phyloP scores from a whole-genome alignment of 352 stramenopile species.

The Globisporangium nunn region DNA sequence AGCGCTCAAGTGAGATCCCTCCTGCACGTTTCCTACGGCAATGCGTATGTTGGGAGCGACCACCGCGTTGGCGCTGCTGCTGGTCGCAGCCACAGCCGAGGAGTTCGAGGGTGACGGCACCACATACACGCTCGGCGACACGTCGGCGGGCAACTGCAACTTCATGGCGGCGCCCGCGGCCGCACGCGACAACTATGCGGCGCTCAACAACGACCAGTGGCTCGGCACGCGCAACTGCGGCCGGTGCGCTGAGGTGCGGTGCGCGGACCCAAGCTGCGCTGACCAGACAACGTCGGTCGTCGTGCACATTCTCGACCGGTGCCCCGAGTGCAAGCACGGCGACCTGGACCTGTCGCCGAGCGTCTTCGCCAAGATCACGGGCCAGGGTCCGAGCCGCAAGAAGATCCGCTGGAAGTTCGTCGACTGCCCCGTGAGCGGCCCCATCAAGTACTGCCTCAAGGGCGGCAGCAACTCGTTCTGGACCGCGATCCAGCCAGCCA shows the following conservation, averaged over 20 bases:
- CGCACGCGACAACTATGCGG: slow-evolving; percentile 45
- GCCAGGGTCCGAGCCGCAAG: slow-evolving; percentile 17
- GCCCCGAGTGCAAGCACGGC: slow-evolving; percentile 57
- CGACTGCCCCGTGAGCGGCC: slow-evolving; percentile 26
- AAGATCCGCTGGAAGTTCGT: slow-evolving; percentile 35
- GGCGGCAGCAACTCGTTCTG: slow-evolving; percentile 37
- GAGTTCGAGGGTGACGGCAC: slow-evolving; percentile 45
- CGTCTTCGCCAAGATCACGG: slow-evolving; percentile 31
- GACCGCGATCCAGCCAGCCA: slow-evolving; percentile 33
- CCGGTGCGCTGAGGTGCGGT: slow-evolving; percentile 59
- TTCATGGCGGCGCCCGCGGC: slow-evolving; percentile 15
- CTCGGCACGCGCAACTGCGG: slow-evolving; percentile 46
- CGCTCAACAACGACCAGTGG: slow-evolving; percentile 66
- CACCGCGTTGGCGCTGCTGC: background rate
- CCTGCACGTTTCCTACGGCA: background rate
- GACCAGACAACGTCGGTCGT: slow-evolving; percentile 31
- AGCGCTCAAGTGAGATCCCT: background rate
- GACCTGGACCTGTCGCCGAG: slow-evolving; percentile 57
- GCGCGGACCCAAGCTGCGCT: slow-evolving; percentile 38
- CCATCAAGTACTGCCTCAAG: slow-evolving; percentile 42
- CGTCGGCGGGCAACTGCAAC: slow-evolving; percentile 36
- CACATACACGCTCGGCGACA: slow-evolving; percentile 39
- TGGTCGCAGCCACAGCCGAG: slow-evolving; percentile 1
- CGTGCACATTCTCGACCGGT: slow-evolving; percentile 70
- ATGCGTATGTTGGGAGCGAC: background rate